These are phyloP conservation scores for Arabidopsis lyrata DNA, from an alignment of 441 rosid genomes.

Conservation along the genomic window DNA sequence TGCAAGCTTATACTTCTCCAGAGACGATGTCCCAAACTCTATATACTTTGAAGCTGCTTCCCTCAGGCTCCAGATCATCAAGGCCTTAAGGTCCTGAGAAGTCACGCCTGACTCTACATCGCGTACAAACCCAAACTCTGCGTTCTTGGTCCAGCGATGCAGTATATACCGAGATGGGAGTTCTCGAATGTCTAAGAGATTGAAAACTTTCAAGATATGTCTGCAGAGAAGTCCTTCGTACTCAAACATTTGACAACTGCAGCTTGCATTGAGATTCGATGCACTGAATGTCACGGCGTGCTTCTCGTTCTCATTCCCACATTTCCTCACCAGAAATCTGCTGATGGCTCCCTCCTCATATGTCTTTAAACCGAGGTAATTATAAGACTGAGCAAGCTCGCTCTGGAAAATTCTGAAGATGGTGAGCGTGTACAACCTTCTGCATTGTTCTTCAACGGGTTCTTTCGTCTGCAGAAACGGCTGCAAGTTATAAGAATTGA, in stretches of 20 bases:
- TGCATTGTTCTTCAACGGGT: slow-evolving; percentile 81
- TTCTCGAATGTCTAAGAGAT: slow-evolving; percentile 69
- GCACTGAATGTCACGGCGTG: slow-evolving; percentile 70
- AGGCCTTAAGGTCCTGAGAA: slow-evolving; percentile 64
- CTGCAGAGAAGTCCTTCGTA: slow-evolving; percentile 83
- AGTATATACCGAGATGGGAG: slow-evolving; percentile 75
- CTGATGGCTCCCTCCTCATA: slow-evolving; percentile 75
- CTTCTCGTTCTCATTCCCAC: slow-evolving; percentile 76
- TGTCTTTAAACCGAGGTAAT: slow-evolving; percentile 66
- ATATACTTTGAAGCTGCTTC: slow-evolving; percentile 82
- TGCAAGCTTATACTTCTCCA: slow-evolving; percentile 78
- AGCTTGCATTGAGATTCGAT: slow-evolving; percentile 63
- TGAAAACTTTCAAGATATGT: slow-evolving; percentile 74
- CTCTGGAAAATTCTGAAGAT: slow-evolving; percentile 75
- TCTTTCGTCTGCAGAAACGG: slow-evolving; percentile 73
- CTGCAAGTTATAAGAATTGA: slow-evolving; percentile 68
- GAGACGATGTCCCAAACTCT: slow-evolving; percentile 69
- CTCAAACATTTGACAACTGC: slow-evolving; percentile 93
- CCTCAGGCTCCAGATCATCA: slow-evolving; percentile 82
- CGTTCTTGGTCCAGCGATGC: slow-evolving; percentile 84
- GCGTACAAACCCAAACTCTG: slow-evolving; percentile 60
- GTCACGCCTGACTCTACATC: slow-evolving; percentile 63
- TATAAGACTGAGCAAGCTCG: slow-evolving; percentile 72
- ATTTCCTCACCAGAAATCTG: slow-evolving; percentile 66
- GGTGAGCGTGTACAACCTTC: slow-evolving; percentile 70